Evolutionary conservation across 2,329 filamentous ascomycete genomes (phyloP).

Genomic region (Cladosporium sp.): DNA sequence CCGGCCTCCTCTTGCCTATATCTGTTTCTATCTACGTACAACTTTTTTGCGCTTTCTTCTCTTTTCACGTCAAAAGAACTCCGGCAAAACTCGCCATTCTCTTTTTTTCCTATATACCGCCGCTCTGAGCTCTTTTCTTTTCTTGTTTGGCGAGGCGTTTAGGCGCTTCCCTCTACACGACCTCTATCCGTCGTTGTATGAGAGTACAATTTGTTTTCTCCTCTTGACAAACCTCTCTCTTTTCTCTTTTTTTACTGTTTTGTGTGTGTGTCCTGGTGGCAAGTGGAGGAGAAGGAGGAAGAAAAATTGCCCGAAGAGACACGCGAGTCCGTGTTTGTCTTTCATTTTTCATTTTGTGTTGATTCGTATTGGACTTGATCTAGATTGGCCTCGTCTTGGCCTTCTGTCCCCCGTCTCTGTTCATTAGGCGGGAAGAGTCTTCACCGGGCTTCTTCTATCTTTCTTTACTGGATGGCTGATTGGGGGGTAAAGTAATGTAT

Average conservation of each 20-base stretch:
- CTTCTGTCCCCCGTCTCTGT: background rate
- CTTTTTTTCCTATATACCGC: background rate
- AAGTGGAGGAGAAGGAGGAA: background rate
- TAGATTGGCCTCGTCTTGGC: background rate
- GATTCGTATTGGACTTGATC: background rate
- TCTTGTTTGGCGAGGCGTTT: slow-evolving; percentile 16
- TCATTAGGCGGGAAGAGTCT: background rate
- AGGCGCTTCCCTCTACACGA: slow-evolving; percentile 3
- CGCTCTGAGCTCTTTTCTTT: background rate
- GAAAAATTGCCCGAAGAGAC: background rate
- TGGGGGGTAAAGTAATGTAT: background rate
- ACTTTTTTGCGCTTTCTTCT: background rate
- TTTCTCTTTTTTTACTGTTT: background rate
- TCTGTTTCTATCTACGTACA: slow-evolving; percentile 12
- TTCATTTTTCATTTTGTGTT: background rate
- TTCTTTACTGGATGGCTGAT: background rate
- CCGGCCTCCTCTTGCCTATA: background rate
- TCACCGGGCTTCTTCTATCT: background rate
- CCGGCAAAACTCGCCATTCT: background rate
- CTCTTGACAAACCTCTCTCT: background rate
- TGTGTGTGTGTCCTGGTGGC: background rate
- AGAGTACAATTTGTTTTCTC: background rate
- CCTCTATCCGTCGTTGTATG: background rate
- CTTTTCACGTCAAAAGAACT: background rate
- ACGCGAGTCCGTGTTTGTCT: background rate